Conservation (phyloP, 2,329 filamentous ascomycete genomes). For the Sarocladium kiliense region DNA sequence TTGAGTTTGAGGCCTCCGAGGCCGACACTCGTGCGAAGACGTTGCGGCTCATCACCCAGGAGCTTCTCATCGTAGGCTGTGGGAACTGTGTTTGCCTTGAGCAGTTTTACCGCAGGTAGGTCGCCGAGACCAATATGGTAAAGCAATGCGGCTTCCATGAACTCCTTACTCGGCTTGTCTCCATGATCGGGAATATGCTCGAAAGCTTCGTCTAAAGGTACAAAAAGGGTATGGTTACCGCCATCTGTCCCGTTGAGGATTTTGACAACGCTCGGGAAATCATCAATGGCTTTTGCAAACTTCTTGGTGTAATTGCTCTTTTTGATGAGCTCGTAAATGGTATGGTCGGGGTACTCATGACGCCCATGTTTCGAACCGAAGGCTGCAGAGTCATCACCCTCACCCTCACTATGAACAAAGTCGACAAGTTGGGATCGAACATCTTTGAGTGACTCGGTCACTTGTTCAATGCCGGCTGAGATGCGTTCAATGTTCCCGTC, state of each 20-base stretch:
- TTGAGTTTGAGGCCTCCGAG: slow-evolving; percentile 65
- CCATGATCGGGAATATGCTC: slow-evolving; percentile 48
- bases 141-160: slow-evolving; percentile 60
- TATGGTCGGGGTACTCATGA: slow-evolving; percentile 52
- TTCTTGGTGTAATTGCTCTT: slow-evolving; percentile 70
- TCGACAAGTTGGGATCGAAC: slow-evolving; percentile 7
- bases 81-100: slow-evolving; percentile 68
- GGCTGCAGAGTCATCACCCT: slow-evolving; percentile 10
- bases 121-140: slow-evolving; percentile 72
- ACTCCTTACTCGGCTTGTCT: slow-evolving; percentile 62
- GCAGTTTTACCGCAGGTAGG: slow-evolving; percentile 61
- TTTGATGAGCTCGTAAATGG: slow-evolving; percentile 76
- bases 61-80: slow-evolving; percentile 55
- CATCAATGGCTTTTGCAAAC: slow-evolving; percentile 69
- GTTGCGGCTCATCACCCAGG: slow-evolving; percentile 64
- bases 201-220: slow-evolving; percentile 73
- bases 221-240: slow-evolving; percentile 72
- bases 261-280: slow-evolving; percentile 66
- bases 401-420: background rate
- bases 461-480: background rate
- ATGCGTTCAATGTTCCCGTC: background rate
- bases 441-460: slow-evolving; percentile 8
- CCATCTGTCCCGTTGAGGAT: slow-evolving; percentile 59
- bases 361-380: background rate
- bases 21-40: slow-evolving; percentile 63